Percentiles rank a stretch among this genome's conserved stretches.
Evolutionary conservation across 2,329 filamentous ascomycete genomes (phyloP).

Genomic region (Clarireedia homoeocarpa): DNA sequence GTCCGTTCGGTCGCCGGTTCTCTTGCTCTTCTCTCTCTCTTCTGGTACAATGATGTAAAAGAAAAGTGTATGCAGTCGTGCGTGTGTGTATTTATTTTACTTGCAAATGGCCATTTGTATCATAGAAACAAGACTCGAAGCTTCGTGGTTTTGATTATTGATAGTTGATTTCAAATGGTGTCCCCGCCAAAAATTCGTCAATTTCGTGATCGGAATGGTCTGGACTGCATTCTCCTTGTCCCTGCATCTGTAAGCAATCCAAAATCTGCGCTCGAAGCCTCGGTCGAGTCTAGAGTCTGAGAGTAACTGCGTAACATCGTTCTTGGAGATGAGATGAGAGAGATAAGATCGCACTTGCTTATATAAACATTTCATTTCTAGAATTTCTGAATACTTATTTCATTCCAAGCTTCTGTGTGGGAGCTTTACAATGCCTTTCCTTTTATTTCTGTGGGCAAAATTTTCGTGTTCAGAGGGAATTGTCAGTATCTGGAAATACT

Average conservation of each 20-base stretch:
- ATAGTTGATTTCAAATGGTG: constrained; percentile 21
- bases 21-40: background rate
- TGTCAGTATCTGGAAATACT: too few species aligned
- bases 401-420: too few species aligned
- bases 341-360: background rate
- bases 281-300: background rate
- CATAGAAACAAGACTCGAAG: background rate
- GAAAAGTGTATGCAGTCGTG: background rate
- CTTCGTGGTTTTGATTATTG: background rate
- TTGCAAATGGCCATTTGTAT: too few species aligned
- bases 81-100: too few species aligned
- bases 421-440: too few species aligned
- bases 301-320: background rate
- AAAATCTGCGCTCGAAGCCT: background rate
- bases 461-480: too few species aligned
- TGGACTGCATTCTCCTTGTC: constrained; percentile 5
- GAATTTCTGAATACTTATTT: too few species aligned
- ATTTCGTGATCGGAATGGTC: constrained; percentile 17
- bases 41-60: background rate
- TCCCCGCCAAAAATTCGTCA: constrained; percentile 16
- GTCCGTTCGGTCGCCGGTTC: background rate
- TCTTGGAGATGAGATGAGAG: too few species aligned
- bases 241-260: background rate
- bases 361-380: too few species aligned
- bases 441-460: too few species aligned